These are phyloP conservation scores for Calonectria hawksworthii DNA, from an alignment of 2,329 filamentous ascomycete genomes.

Conservation along the genomic window DNA sequence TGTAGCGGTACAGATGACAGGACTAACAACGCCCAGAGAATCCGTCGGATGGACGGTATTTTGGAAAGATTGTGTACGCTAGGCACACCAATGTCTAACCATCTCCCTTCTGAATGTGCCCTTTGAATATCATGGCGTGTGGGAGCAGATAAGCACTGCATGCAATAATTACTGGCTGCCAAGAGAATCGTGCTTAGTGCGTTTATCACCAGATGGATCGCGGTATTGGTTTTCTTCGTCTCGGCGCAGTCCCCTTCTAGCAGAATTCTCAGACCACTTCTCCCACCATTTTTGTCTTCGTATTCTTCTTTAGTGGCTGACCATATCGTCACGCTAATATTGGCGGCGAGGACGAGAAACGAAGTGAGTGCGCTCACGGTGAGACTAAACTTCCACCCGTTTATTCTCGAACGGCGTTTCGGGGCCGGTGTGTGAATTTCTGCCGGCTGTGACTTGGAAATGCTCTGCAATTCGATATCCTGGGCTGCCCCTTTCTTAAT, in stretches of 20 bases:
- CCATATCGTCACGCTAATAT: not conserved
- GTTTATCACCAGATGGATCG: not conserved
- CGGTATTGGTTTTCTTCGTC: not conserved
- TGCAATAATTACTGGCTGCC: conserved; percentile 6
- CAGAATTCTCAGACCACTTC: not conserved
- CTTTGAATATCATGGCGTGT: not conserved
- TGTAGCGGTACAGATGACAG: not conserved
- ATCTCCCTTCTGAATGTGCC: not conserved
- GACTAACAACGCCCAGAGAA: not conserved
- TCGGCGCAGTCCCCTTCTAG: not conserved
- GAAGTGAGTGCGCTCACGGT: not conserved
- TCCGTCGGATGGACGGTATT: not conserved
- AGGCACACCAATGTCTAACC: not conserved
- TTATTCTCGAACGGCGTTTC: not conserved
- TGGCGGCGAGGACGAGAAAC: not conserved
- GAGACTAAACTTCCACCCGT: not conserved
- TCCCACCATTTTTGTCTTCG: not conserved
- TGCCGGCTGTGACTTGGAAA: not conserved
- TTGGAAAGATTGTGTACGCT: not conserved
- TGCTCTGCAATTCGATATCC: not conserved
- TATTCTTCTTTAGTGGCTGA: not conserved
- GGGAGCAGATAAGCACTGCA: conserved; percentile 5
- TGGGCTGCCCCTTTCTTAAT: not conserved
- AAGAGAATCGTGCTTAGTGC: not conserved
- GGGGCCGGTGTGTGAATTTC: not conserved